Evolutionary conservation across 768 basidiomycete species (phyloP).

Genomic region (Xerocomellus intermedius): DNA sequence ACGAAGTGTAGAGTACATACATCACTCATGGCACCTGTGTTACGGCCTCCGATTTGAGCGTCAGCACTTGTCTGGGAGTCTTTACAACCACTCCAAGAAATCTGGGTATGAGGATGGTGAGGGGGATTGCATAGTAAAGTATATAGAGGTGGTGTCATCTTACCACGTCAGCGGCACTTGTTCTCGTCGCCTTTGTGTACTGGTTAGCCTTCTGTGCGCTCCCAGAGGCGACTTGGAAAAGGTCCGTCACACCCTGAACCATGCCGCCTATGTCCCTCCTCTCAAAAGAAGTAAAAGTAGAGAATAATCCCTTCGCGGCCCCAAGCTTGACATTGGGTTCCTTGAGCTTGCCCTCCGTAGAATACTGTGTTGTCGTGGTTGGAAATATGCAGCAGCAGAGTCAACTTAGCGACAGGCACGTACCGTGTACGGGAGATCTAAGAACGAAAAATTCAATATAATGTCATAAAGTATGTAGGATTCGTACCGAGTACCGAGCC

Average conservation of each 20-base stretch:
- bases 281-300: constrained; percentile 73
- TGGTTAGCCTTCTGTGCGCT: constrained; percentile 61
- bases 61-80: constrained; percentile 84
- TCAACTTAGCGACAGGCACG: constrained; percentile 11
- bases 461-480: neutral
- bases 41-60: constrained; percentile 60
- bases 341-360: constrained; percentile 93
- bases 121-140: neutral
- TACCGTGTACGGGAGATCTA: constrained; percentile 71
- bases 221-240: constrained; percentile 76
- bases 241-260: constrained; percentile 65
- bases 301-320: constrained; percentile 84
- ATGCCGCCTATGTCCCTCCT: constrained; percentile 79
- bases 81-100: constrained; percentile 84
- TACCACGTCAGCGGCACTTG: constrained; percentile 85
- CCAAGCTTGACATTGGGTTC: constrained; percentile 88
- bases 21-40: constrained; percentile 79
- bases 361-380: constrained; percentile 54
- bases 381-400: neutral
- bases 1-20: constrained; percentile 38
- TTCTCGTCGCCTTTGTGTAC: constrained; percentile 58
- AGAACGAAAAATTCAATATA: neutral
- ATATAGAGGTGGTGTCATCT: constrained; percentile 27
- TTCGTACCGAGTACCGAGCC: constrained; percentile 75
- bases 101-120: constrained; percentile 38